Conservation (phyloP, 1,284 basidiomycete genomes). For the Ustilago vetiveriae region DNA sequence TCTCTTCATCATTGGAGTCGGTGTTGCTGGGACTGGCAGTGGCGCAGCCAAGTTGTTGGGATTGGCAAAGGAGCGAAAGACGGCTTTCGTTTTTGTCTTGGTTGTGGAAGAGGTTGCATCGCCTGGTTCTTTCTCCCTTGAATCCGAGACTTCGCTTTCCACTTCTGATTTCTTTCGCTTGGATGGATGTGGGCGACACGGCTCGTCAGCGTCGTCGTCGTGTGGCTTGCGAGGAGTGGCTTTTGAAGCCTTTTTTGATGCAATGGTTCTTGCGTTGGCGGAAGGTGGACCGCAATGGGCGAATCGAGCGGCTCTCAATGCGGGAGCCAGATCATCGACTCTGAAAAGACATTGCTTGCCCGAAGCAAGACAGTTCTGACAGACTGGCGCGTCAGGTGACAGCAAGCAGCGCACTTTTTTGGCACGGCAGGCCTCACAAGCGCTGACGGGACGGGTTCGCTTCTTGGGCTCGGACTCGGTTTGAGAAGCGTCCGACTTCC, state of each 20-base stretch:
- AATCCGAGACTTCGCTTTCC: slow-evolving; percentile 2
- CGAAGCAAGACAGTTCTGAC: slow-evolving; percentile 53
- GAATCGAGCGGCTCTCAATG: slow-evolving; percentile 55
- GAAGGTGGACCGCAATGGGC: slow-evolving; percentile 51
- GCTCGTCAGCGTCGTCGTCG: slow-evolving; percentile 16
- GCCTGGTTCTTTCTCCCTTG: slow-evolving; percentile 1
- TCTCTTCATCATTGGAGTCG: slow-evolving; percentile 10
- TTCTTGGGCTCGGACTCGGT: slow-evolving; percentile 49
- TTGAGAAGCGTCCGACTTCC: slow-evolving; percentile 11
- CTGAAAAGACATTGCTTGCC: slow-evolving; percentile 61
- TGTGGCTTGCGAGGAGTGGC: slow-evolving; percentile 20
- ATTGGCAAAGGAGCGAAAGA: slow-evolving; percentile 57
- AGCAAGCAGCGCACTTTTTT: slow-evolving; percentile 62
- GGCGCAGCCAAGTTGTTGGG: slow-evolving; percentile 56
- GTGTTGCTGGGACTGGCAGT: slow-evolving; percentile 20
- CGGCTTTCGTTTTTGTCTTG: slow-evolving; percentile 53
- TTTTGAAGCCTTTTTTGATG: slow-evolving; percentile 42
- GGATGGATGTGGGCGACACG: slow-evolving; percentile 11
- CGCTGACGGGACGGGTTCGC: slow-evolving; percentile 58
- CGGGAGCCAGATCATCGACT: slow-evolving; percentile 58
- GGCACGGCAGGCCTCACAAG: slow-evolving; percentile 58
- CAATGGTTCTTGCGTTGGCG: slow-evolving; percentile 44
- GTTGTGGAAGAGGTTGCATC: not conserved
- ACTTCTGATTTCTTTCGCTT: slow-evolving; percentile 36
- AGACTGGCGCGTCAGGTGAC: slow-evolving; percentile 53